Conservation (phyloP, 352 stramenopile genomes). For the Phytophthora vignae region DNA sequence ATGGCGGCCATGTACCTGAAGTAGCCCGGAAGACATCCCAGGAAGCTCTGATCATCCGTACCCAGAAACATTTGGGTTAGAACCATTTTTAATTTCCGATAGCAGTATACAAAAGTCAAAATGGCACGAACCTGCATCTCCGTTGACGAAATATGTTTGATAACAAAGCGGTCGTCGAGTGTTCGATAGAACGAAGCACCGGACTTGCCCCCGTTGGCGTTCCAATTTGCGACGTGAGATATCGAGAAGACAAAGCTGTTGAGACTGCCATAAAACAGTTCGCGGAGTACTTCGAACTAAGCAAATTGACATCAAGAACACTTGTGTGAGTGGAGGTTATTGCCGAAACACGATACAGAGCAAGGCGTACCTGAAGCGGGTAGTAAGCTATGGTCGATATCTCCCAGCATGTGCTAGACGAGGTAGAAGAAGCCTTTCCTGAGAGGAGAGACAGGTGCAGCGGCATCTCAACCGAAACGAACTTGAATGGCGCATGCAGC, state of each 20-base stretch:
- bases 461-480: conserved; percentile 60
- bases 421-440: conserved; percentile 38
- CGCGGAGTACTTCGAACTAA: conserved; percentile 93
- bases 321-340: conserved; percentile 2
- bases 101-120: conserved; percentile 2
- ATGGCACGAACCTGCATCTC: conserved; percentile 94
- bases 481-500: conserved; percentile 72
- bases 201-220: conserved; percentile 97
- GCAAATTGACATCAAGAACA: conserved; percentile 8
- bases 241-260: conserved; percentile 85
- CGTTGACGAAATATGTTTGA: conserved; percentile 98
- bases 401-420: conserved; percentile 64
- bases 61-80: not conserved
- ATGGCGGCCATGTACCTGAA: conserved; percentile 98
- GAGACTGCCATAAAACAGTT: conserved; percentile 85
- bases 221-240: conserved; percentile 87
- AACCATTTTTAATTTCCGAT: conserved; percentile 7
- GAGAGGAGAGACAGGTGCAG: conserved; percentile 68
- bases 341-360: not conserved
- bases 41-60: conserved; percentile 65
- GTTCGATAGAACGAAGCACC: conserved; percentile 97
- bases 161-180: conserved; percentile 96
- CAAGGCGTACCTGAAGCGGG: conserved; percentile 68
- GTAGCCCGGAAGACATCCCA: conserved; percentile 88
- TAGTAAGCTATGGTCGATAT: conserved; percentile 81